A percentile compares a stretch with the other conserved stretches of the same genome.
Evolutionary conservation across 2,329 filamentous ascomycete species (phyloP).

Genomic region (Neofusicoccum cordaticola): DNA sequence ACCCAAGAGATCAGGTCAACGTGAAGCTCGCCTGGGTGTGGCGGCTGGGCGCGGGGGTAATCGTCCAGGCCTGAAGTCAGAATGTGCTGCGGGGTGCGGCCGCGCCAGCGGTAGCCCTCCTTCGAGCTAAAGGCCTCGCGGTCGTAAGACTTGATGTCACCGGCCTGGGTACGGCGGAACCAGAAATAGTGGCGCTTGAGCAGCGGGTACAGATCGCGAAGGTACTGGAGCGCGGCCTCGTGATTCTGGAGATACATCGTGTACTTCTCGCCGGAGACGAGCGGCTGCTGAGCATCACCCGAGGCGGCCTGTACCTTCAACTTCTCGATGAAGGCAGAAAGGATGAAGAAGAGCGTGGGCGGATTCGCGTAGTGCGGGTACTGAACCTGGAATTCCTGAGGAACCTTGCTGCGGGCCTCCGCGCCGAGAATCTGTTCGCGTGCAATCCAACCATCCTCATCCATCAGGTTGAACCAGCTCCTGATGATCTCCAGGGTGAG

Average conservation of each 20-base stretch:
- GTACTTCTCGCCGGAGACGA: constrained; percentile 51
- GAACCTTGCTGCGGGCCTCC: constrained; percentile 94
- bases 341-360: constrained; percentile 85
- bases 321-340: constrained; percentile 81
- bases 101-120: constrained; percentile 93
- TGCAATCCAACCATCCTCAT: constrained; percentile 95
- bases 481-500: constrained; percentile 81
- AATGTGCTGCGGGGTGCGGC: constrained; percentile 80
- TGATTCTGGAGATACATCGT: constrained; percentile 66
- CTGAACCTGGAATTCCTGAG: constrained; percentile 86
- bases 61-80: constrained; percentile 94
- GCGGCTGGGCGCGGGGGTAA: constrained; percentile 89
- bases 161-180: constrained; percentile 89
- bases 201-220: constrained; percentile 77
- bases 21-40: constrained; percentile 92
- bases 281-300: constrained; percentile 32
- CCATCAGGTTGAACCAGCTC: constrained; percentile 95
- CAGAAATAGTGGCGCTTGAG: constrained; percentile 88
- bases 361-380: constrained; percentile 98
- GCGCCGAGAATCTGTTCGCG: constrained; percentile 90
- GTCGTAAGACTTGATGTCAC: constrained; percentile 88
- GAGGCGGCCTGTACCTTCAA: constrained; percentile 51
- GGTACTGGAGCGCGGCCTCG: constrained; percentile 66
- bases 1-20: constrained; percentile 95
- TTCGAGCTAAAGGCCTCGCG: constrained; percentile 83